Evolutionary conservation across 352 stramenopile genomes (phyloP), one percentile per base, ranked within the genome.

Genomic region (Phytophthora podocarpi): DNA sequence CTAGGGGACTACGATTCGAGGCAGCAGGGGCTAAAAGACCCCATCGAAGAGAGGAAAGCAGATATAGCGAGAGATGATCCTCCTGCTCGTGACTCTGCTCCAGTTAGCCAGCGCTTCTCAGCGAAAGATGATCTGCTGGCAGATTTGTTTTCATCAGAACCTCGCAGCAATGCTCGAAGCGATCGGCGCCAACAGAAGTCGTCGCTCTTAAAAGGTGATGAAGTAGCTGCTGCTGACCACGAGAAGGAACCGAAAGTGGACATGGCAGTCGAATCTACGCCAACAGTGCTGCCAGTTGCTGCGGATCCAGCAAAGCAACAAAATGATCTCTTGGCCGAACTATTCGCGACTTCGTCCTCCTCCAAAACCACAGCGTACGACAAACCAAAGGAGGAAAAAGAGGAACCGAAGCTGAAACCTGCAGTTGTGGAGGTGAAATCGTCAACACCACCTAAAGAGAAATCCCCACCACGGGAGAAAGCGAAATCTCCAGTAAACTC

Each of bases 61-160:
- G 28, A 46, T 27, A 13, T 43, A 52, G 15, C 6, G 20, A 28
- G 12, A 24, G 31, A 39, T 10, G n/a, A 48, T 42, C 5, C 30
- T 15, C 26, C 16, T 48, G 13, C 10, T 48, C 49, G 45, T 32
- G 27, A 47, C 15, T 9, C 46, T 18, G 36, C 30, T 12, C 21
- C 24, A 58, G 5, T 15, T 23, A 39, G 8, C 15, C 28, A 53
- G 3, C 26, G 21, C 28, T 37, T 64, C 23, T 74, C 70, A 18
- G 72, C 54, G 7, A 85, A 81, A 55, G 70, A 76, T 21, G 70
- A 80, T 61, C 43, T 82, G 11, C 65, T 82, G 2, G 61, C 70
- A 11, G 64, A 78, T 60, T 57, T 80, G 28, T 76, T 80, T 24
- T 39, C 71, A 10, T 48, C 47, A 15, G 60, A 78, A 16, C 27